A percentile compares a stretch with the other conserved stretches of the same genome.
Conservation (phyloP, 2,329 filamentous ascomycete genomes). For the Talaromyces rugulosus region DNA sequence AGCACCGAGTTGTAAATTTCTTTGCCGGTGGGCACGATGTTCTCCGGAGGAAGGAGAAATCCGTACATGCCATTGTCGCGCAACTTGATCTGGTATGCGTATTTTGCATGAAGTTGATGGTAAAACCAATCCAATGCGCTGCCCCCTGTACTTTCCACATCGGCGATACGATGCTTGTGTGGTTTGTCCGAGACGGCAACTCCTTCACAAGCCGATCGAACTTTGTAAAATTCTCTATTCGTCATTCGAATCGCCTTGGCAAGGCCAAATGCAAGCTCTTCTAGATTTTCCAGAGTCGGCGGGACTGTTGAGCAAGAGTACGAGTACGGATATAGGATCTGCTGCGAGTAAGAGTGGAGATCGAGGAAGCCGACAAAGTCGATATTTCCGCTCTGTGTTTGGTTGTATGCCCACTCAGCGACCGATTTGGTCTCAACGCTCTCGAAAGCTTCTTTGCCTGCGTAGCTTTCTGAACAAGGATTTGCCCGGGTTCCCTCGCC, state of each 20-base stretch:
- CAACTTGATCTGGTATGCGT: conserved; percentile 89
- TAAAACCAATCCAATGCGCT: conserved; percentile 95
- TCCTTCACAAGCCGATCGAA: conserved; percentile 82
- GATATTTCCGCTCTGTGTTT: conserved; percentile 66
- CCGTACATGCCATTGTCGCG: conserved; percentile 92
- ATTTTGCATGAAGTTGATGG: conserved; percentile 74
- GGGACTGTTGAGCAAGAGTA: conserved; percentile 76
- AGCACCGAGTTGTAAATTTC: conserved; percentile 80
- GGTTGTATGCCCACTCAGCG: conserved; percentile 76
- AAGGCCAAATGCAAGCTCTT: conserved; percentile 83
- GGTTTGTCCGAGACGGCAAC: conserved; percentile 47
- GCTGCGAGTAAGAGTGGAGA: conserved; percentile 91
- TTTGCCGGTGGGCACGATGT: conserved; percentile 84
- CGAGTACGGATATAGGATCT: conserved; percentile 87
- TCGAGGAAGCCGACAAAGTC: conserved; percentile 83
- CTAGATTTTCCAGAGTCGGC: conserved; percentile 83
- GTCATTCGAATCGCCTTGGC: conserved; percentile 84
- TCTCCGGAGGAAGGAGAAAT: conserved; percentile 78
- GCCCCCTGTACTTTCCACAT: conserved; percentile 73
- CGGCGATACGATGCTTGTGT: conserved; percentile 36
- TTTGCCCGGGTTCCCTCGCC: conserved; percentile 62
- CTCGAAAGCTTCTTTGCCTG: conserved; percentile 77
- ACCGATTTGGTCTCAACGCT: conserved; percentile 72
- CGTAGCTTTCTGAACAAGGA: conserved; percentile 87
- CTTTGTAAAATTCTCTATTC: conserved; percentile 69